Conservation (phyloP, 179 eudicot species). For the Carnegiea gigantea region DNA sequence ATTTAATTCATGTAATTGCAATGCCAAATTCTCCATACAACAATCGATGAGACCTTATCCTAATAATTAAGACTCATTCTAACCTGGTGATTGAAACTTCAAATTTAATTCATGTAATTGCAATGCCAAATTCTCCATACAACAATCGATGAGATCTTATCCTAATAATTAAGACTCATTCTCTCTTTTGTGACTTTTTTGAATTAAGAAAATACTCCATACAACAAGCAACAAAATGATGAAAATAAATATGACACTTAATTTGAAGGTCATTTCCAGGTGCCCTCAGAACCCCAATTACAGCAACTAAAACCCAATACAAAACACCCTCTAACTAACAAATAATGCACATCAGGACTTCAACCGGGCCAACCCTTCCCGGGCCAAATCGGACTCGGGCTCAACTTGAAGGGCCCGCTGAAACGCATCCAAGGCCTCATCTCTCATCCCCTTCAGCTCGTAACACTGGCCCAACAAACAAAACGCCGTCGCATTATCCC, state of each 20-base stretch:
- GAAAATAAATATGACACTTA: not conserved
- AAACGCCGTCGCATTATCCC: conserved; percentile 49
- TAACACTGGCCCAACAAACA: conserved; percentile 67
- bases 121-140: no score
- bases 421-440: conserved; percentile 51
- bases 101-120: no score
- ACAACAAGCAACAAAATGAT: not conserved
- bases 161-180: no score
- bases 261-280: not conserved
- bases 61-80: no score
- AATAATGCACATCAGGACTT: not conserved
- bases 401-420: conserved; percentile 40
- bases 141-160: no score
- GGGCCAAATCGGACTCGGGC: conserved; percentile 37
- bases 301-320: not conserved
- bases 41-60: no score
- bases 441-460: conserved; percentile 51
- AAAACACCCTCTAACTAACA: not conserved
- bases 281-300: not conserved
- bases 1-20: no score
- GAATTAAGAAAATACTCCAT: not conserved
- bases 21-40: no score
- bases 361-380: conserved; percentile 52
- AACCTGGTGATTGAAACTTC: no score
- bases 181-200: no score